Evolutionary conservation across 2,329 filamentous ascomycete species (phyloP).

Genomic region (Salinomyces thailandicus): DNA sequence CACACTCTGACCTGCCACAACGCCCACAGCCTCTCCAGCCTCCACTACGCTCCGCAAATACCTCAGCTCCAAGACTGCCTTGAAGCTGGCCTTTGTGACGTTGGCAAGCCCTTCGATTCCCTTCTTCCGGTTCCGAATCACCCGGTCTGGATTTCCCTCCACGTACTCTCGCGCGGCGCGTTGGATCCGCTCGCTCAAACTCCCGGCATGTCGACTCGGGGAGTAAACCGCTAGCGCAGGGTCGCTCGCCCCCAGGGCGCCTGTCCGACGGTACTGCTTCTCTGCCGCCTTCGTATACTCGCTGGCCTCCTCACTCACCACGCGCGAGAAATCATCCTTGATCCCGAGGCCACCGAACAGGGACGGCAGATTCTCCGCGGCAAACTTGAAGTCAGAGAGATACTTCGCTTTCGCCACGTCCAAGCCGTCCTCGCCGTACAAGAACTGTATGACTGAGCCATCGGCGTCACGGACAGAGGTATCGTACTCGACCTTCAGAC

Average conservation of each 20-base stretch:
- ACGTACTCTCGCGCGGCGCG: conserved; percentile 62
- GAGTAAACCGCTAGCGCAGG: conserved; percentile 64
- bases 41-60: conserved; percentile 88
- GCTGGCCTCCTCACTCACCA: conserved; percentile 57
- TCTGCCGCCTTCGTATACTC: conserved; percentile 55
- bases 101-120: conserved; percentile 29
- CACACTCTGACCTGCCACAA: conserved; percentile 91
- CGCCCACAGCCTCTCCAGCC: conserved; percentile 90
- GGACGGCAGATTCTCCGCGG: conserved; percentile 74
- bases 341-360: conserved; percentile 68
- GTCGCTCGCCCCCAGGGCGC: conserved; percentile 57
- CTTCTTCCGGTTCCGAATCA: conserved; percentile 52
- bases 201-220: conserved; percentile 68
- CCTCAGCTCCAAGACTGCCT: conserved; percentile 78
- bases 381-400: conserved; percentile 78
- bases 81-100: conserved; percentile 60
- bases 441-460: conserved; percentile 83
- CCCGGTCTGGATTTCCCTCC: conserved; percentile 58
- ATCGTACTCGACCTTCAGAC: conserved; percentile 83
- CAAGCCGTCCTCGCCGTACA: conserved; percentile 92
- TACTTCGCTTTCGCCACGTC: conserved; percentile 93
- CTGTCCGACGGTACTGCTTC: conserved; percentile 70
- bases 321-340: conserved; percentile 37
- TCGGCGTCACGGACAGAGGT: conserved; percentile 89
- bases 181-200: conserved; percentile 81